Evolutionary conservation across 768 basidiomycete genomes (phyloP), one percentile per base, ranked within the genome.

Genomic region (Psilocybe cyanescens): DNA sequence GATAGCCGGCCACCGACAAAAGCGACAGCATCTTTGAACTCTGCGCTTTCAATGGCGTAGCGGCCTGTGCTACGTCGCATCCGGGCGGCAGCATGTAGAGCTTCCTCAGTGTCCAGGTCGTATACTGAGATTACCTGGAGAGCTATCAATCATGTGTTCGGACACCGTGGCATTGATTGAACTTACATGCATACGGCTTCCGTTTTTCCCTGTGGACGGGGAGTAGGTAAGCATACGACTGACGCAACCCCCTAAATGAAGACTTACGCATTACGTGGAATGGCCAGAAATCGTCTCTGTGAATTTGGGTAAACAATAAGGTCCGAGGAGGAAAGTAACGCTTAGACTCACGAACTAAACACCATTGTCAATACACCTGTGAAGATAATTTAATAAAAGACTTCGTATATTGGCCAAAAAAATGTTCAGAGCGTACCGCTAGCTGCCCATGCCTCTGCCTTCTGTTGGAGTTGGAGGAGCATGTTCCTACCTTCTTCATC

Each of bases 221-320:
- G n/a, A 28, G 8, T 63, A n/a, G 61, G 61, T 49, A 64, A 62
- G 60, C 45, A 30, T 35, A 39, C n/a, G 44, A 19, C 16, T 35
- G 8, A 31, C 49, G 62, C 57, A 41, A 47, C 28, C 44, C 48
- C 50, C 12, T 58, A 1, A 69, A 75, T 59, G 45, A 50, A 6
- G 8, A 78, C 84, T 57, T 73, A 86, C 87, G 81, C 81, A 92
- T 82, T 3, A 83, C 75, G 62, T 85, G 76, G 73, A 88, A 92
- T 0, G 89, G 89, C 88, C 91, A 95, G 72, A 90, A 92, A 70
- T 95, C 92, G 68, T 95, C 94, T 8, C 90, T 93, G 67, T 56
- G 31, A 51, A 60, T 30, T 45, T 14, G 19, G 9, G 12, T 67
- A 30, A 55, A 31, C 16, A 28, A 12, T 68, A 56, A 68, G 59